Evolutionary conservation across 1,284 basidiomycete genomes (phyloP), one percentile per base, ranked within the genome.

Genomic region (Puccinia polysora): DNA sequence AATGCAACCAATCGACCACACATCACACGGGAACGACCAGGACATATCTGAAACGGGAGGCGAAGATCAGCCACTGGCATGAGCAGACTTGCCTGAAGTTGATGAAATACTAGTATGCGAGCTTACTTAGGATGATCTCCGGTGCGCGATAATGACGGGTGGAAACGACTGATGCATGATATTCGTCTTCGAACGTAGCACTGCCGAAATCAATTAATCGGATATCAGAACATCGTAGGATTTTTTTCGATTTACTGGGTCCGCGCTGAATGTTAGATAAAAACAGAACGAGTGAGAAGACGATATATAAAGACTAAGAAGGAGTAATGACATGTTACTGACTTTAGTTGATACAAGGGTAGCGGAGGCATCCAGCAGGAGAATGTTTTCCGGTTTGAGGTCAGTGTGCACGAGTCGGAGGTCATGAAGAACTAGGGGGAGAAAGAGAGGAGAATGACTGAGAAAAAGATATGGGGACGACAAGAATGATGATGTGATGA

Each of bases 121-220:
- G 81, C 87, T 76, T 75, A 93, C 94, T 91, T 63, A 98, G 84
- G 74, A 99, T 99, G 79, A 99, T 98, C 82, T 99, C 96, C 0
- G 96, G 96, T 18, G 96, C 96, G 74, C 96, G 90, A 80, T 99
- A 99, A 82, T 99, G 96, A 73, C 96, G 87, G 20, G 96, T 98
- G 43, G 89, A 95, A 47, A 99, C 96, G 20, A 98, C 95, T 2
- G 89, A 91, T 1, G 94, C 97, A 80, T 99, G 96, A 80, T 98
- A 98, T 81, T 99, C 96, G 77, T 91, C 87, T 79, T 97, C 90
- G 78, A 98, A 98, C 0, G 95, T 99, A 2, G 96, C 96, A 58
- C 91, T 95, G 62, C 96, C 94, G 82, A 99, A 99, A 81, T 99
- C 96, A 80, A 99, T 99, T 56, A 99, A 84, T 43, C 90, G 90